These are phyloP conservation scores for Cinchona pubescens DNA, from an alignment of 257 asterid genomes.

Conservation along the genomic window DNA sequence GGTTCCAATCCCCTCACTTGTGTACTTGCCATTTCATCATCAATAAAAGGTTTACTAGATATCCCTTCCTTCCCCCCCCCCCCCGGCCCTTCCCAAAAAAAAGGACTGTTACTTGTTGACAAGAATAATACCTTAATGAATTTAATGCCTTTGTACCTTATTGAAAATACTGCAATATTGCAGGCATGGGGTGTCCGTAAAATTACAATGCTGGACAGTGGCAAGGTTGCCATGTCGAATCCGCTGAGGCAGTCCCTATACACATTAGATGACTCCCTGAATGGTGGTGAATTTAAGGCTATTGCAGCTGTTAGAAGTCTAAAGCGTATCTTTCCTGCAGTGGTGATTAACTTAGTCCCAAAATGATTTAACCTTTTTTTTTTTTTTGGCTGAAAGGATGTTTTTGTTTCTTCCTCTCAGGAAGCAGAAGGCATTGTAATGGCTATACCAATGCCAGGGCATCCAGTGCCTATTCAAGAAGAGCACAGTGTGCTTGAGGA, in stretches of 20 bases:
- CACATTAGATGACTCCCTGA: conserved; percentile 76
- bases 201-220: conserved; percentile 81
- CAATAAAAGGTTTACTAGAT: too few species aligned
- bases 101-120: too few species aligned
- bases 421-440: conserved; percentile 78
- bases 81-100: too few species aligned
- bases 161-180: conserved; percentile 5
- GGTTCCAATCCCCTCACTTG: too few species aligned
- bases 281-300: conserved; percentile 92
- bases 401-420: conserved; percentile 32
- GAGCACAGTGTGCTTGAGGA: conserved; percentile 68
- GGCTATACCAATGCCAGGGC: conserved; percentile 99
- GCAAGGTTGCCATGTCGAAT: conserved; percentile 92
- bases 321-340: conserved; percentile 78
- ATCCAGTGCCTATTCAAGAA: conserved; percentile 67
- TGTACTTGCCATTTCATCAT: too few species aligned
- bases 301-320: conserved; percentile 79
- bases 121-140: neutral
- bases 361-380: neutral
- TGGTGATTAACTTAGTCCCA: conserved; percentile 35
- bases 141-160: neutral
- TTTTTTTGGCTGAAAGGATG: conserved; percentile 2
- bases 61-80: too few species aligned
- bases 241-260: conserved; percentile 93
- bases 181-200: conserved; percentile 98